These are phyloP conservation scores for Adansonia rubrostipa DNA, from an alignment of 441 rosid species.

Conservation along the genomic window DNA sequence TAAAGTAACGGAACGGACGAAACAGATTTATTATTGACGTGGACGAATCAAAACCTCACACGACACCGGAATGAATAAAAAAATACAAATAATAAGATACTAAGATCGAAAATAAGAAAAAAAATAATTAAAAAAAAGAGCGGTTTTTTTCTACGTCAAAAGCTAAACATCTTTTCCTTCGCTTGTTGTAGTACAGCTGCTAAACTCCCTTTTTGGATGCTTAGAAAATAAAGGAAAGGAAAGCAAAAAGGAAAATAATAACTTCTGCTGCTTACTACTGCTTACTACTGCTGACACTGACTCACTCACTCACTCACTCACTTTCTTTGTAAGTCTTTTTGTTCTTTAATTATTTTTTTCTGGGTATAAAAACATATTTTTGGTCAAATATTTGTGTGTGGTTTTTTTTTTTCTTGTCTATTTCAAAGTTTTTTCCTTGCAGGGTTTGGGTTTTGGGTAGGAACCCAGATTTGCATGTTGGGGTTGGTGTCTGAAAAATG, in stretches of 20 bases:
- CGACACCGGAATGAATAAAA: not conserved
- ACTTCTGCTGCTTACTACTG: not conserved
- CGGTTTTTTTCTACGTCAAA: constrained; percentile 43
- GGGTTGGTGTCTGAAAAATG: not conserved
- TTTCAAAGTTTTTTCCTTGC: not conserved
- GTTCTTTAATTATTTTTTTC: not conserved
- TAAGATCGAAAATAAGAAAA: not conserved
- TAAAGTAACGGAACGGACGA: constrained; percentile 32
- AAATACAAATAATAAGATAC: not conserved
- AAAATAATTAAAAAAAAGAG: not conserved
- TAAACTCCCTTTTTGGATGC: constrained; percentile 25
- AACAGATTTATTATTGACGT: constrained; percentile 16
- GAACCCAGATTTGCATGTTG: constrained; percentile 17
- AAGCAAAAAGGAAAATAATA: not conserved
- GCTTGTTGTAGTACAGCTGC: constrained; percentile 31
- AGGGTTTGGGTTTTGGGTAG: not conserved
- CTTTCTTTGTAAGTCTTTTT: constrained; percentile 13
- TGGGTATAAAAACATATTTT: not conserved
- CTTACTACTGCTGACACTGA: constrained; percentile 4
- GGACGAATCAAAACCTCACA: not conserved
- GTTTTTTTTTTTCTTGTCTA: not conserved
- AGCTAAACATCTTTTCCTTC: constrained; percentile 37
- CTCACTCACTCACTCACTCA: not conserved
- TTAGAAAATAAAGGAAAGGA: not conserved
- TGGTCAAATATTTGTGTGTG: not conserved